phyloP scores from a whole-genome alignment of 805 yeast genomes.

The Zygosaccharomyces lentus region DNA sequence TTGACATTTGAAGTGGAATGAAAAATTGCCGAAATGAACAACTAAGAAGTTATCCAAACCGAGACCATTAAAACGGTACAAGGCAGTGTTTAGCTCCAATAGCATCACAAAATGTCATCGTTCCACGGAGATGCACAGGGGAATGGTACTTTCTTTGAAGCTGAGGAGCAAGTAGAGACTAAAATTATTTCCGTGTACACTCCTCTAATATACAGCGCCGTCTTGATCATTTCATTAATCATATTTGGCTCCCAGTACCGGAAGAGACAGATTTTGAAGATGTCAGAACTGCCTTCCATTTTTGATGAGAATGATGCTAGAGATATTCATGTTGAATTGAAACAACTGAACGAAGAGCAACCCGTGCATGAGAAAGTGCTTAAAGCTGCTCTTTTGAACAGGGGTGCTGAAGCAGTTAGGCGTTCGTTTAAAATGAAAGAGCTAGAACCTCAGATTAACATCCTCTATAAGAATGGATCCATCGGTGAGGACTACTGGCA shows the following conservation, averaged over 20 bases:
- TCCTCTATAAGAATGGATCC: slow-evolving; percentile 79
- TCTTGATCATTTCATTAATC: slow-evolving; percentile 60
- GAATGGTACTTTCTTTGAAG: slow-evolving; percentile 14
- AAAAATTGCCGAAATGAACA: slow-evolving; percentile 4
- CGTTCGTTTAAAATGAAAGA: slow-evolving; percentile 81
- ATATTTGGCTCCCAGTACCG: slow-evolving; percentile 69
- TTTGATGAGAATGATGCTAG: slow-evolving; percentile 65
- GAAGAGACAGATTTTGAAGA: slow-evolving; percentile 45
- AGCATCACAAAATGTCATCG: slow-evolving; percentile 8
- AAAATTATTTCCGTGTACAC: slow-evolving; percentile 54
- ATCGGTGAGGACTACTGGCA: slow-evolving; percentile 87
- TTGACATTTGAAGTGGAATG: background rate
- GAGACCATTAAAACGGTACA: background rate
- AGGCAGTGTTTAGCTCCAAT: background rate
- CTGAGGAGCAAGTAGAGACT: slow-evolving; percentile 32
- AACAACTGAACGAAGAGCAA: slow-evolving; percentile 36
- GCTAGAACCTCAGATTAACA: slow-evolving; percentile 60
- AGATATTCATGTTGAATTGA: slow-evolving; percentile 58
- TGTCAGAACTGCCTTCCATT: slow-evolving; percentile 63
- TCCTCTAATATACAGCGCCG: slow-evolving; percentile 71
- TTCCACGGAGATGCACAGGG: slow-evolving; percentile 12
- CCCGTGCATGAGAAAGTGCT: slow-evolving; percentile 74
- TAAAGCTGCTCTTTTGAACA: slow-evolving; percentile 60
- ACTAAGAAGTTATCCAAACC: background rate
- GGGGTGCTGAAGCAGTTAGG: slow-evolving; percentile 86